phyloP scores from a whole-genome alignment of 148 eudicot genomes.

The Cornus controversa region DNA sequence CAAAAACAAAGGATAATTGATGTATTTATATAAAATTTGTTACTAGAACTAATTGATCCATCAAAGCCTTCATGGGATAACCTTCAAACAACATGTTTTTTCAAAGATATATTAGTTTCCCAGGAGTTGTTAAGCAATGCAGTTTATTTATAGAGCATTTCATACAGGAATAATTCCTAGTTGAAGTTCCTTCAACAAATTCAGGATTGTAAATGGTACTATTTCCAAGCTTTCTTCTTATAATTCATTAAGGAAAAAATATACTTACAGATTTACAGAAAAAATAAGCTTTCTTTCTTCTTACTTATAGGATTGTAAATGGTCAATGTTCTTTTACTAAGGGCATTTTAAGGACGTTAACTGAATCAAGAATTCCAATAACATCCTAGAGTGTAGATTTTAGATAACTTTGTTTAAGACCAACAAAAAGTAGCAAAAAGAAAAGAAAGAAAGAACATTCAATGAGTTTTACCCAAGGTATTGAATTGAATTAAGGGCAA shows the following conservation, averaged over 20 bases:
- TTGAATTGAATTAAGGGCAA: conserved; percentile 73
- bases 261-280: no score
- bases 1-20: not conserved
- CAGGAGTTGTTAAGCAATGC: not conserved
- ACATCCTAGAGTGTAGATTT: not conserved
- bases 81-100: not conserved
- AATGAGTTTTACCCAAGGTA: conserved; percentile 64
- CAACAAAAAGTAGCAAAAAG: not conserved
- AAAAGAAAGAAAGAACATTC: not conserved
- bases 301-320: no score
- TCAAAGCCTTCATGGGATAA: not conserved
- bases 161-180: not conserved
- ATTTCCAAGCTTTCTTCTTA: not conserved
- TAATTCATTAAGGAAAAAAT: no score
- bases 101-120: not conserved
- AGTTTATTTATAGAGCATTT: no score
- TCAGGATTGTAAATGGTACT: not conserved
- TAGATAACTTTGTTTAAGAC: no score
- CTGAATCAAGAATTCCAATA: not conserved
- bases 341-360: not conserved
- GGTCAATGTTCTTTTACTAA: not conserved
- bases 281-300: no score
- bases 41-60: not conserved
- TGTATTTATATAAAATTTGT: not conserved
- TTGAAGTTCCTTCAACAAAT: not conserved